Evolutionary conservation across 1,284 basidiomycete species (phyloP), one percentile per base, ranked within the genome.

Genomic region (Rhodotorula sp.): DNA sequence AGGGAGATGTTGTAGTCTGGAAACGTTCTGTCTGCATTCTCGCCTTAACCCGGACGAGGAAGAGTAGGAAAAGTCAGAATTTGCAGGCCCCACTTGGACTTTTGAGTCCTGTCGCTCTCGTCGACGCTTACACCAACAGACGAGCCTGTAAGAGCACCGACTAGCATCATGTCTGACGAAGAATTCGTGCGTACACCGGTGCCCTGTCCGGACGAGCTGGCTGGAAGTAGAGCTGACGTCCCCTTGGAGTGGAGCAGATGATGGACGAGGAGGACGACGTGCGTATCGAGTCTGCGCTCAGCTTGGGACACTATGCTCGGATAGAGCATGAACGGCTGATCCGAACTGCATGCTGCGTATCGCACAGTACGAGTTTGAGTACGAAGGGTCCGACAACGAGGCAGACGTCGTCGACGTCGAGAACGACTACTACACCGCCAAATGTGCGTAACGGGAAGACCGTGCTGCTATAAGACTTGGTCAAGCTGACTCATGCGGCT

Each of bases 371-470:
- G 93, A 89, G 78, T 98, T 98, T 80, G 93, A 96, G 81, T 99
- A 97, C 80, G 95, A 93, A 60, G 94, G 94, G 80, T 81, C 81
- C n/a, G 84, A 85, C 62, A 89, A 88, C 70, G 92, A 90, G 49
- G 91, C 91, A 49, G 93, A 85, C 29, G 86, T 87, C 69, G 91
- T 89, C n/a, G 95, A 97, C 80, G 88, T 97, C 58, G 96, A 99
- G 84, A 99, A 99, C 79, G 88, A 94, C 86, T 99, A 99, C 83
- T 99, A 99, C 82, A 91, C 89, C 63, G 96, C 96, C 18, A 99
- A 99, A 81, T 88, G 93, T 95, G 76, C 71, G 88, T 42, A 8
- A 20, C 15, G 8, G 18, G 48, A 26, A 14, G 24, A n/a, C 51
- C 10, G n/a, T n/a, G n/a, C 37, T 42, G 37, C 37, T 42, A n/a